Evolutionary conservation across 2,329 filamentous ascomycete species (phyloP).

Genomic region (Clonostachys sp.): DNA sequence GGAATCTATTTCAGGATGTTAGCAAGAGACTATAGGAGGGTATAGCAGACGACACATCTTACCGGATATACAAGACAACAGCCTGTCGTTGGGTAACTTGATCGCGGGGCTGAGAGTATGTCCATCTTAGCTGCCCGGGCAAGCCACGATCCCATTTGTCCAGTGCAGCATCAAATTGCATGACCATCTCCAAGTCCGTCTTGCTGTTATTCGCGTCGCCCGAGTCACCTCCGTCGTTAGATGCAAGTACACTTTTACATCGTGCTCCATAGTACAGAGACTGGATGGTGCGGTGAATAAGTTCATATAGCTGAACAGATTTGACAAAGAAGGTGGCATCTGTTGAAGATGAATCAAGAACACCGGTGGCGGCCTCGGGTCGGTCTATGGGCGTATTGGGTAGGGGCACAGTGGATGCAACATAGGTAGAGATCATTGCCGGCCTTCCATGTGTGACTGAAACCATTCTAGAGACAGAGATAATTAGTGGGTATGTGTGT

Average conservation of each 20-base stretch:
- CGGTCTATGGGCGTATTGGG: conserved; percentile 6
- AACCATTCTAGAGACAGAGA: conserved; percentile 18
- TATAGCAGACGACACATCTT: not conserved
- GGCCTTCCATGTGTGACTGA: conserved; percentile 26
- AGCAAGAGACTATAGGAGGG: not conserved
- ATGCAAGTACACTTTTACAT: not conserved
- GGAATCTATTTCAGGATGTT: conserved; percentile 10
- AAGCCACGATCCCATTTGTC: conserved; percentile 19
- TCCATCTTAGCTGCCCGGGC: conserved; percentile 15
- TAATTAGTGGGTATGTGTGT: not conserved
- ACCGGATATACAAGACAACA: conserved; percentile 25
- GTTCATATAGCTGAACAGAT: conserved; percentile 28
- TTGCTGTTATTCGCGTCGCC: conserved; percentile 1
- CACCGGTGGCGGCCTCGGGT: no score
- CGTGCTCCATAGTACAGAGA: conserved; percentile 15
- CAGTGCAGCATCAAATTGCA: conserved; percentile 9
- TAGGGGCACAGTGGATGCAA: conserved; percentile 17
- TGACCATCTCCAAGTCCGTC: conserved; percentile 19
- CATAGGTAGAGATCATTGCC: conserved; percentile 21
- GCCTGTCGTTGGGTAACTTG: conserved; percentile 20
- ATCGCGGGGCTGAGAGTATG: conserved; percentile 6
- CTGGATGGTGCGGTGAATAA: conserved; percentile 22
- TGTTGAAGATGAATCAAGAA: not conserved
- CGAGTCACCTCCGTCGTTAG: not conserved
- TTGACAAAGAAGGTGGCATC: conserved; percentile 24